phyloP scores from a whole-genome alignment of 2,329 filamentous ascomycete species.

The Aureobasidium uvarum region DNA sequence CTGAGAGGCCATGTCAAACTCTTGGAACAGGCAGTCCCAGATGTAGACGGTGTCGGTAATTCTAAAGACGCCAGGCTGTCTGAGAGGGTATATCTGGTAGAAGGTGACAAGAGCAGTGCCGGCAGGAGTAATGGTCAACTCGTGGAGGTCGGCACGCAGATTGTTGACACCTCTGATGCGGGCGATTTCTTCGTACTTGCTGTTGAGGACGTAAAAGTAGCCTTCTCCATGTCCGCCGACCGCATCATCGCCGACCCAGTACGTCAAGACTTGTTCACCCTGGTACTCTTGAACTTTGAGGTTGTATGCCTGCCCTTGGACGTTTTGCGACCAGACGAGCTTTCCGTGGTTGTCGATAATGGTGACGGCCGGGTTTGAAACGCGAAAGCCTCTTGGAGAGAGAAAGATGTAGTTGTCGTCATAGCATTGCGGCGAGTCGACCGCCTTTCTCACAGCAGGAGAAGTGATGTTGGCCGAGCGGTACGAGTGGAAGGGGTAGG shows the following conservation, averaged over 20 bases:
- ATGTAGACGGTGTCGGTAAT: conserved; percentile 30
- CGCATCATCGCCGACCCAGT: conserved; percentile 51
- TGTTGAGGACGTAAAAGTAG: conserved; percentile 46
- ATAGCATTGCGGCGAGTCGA: conserved; percentile 24
- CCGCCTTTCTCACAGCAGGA: conserved; percentile 22
- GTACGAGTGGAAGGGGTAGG: conserved; percentile 23
- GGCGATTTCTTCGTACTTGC: conserved; percentile 40
- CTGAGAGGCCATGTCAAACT: conserved; percentile 45
- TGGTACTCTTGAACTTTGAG: conserved; percentile 48
- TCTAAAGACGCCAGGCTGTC: conserved; percentile 18
- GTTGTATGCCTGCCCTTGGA: conserved; percentile 45
- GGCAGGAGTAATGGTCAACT: conserved; percentile 44
- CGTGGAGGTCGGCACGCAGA: conserved; percentile 44
- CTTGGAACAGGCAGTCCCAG: conserved; percentile 46
- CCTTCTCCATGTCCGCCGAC: conserved; percentile 51
- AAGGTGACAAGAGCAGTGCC: conserved; percentile 31
- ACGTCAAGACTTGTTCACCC: conserved; percentile 49
- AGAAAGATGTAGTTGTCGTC: conserved; percentile 26
- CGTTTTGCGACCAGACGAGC: conserved; percentile 17
- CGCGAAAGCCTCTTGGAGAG: conserved; percentile 13
- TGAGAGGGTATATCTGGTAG: conserved; percentile 15
- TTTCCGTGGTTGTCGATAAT: conserved; percentile 27
- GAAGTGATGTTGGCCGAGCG: conserved; percentile 23
- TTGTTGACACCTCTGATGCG: conserved; percentile 42
- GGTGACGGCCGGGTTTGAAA: neutral